A percentile compares a stretch with the other conserved stretches of the same genome.
phyloP scores from a whole-genome alignment of 331 rosid genomes.

The Pyracantha coccinea region DNA sequence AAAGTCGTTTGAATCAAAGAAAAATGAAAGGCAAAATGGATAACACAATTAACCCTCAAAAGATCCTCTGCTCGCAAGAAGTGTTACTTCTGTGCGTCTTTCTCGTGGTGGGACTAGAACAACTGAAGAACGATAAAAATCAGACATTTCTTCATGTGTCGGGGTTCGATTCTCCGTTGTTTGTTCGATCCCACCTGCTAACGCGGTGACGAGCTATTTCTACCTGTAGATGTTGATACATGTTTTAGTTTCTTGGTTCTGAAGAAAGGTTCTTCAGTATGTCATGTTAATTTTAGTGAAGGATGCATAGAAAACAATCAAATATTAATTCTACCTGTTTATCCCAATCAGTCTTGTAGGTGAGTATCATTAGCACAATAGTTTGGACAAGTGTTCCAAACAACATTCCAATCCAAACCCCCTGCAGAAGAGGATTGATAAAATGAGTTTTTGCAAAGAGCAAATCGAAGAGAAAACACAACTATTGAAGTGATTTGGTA shows the following conservation, averaged over 20 bases:
- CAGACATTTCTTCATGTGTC: not conserved
- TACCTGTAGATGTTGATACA: constrained; percentile 10
- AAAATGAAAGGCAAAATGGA: too few species aligned
- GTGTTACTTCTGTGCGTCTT: too few species aligned
- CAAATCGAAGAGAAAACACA: not conserved
- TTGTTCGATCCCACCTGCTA: not conserved
- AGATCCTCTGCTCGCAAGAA: too few species aligned
- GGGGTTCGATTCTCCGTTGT: not conserved
- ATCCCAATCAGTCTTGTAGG: constrained; percentile 51
- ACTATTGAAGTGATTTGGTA: too few species aligned
- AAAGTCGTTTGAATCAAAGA: too few species aligned
- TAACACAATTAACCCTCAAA: too few species aligned
- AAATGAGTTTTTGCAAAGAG: not conserved
- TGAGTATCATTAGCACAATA: constrained; percentile 26
- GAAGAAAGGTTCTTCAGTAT: too few species aligned
- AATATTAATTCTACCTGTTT: constrained; percentile 27
- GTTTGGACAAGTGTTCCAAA: constrained; percentile 50
- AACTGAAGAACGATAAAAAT: too few species aligned
- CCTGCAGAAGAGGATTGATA: constrained; percentile 19
- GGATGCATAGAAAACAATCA: not conserved
- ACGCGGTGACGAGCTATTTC: constrained; percentile 7
- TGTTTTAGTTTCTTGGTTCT: not conserved
- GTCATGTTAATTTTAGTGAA: not conserved
- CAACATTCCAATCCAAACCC: constrained; percentile 64
- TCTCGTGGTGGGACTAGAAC: too few species aligned